Base-by-base conservation (phyloP, 257 asterid species). In the Scutellaria minor region DNA sequence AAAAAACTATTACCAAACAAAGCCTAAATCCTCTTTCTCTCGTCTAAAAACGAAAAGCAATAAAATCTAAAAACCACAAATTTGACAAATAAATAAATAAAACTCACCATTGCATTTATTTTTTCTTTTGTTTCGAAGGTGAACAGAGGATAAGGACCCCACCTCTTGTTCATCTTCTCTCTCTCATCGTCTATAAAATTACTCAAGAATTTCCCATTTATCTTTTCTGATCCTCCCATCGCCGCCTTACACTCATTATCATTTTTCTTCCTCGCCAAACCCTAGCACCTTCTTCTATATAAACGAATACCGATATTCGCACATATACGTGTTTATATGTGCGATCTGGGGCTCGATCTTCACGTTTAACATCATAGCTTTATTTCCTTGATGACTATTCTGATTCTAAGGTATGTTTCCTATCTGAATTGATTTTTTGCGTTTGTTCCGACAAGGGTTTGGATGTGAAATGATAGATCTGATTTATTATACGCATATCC, bases 171-270 rank as follows among this genome's bases (percentile, higher is more conserved):
- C 82, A 68, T 74, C 82, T 78, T 73, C 75, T 78, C 81, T 76
- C n/a, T 64, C 59, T 58, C 56, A 56, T 50, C 10, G 1, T 46
- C 6, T 41, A 40, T 47, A 55, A 62, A 51, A 72, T n/a, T 6
- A 63, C 12, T 61, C 53, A 7, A 68, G 41, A 48, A 45, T 31
- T 62, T 12, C 15, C 44, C 44, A 53, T 18, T 72, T 44, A 24
- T 24, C 27, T 24, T 24, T 50, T 40, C 67, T 20, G 42, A 71
- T 74, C 68, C 52, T 63, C 76, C 65, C 65, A 10, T 77, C 85
- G 80, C 82, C 80, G 82, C 78, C 82, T 70, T 64, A 45, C 70
- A 22, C 66, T 58, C 74, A 44, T 80, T 73, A 58, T 73, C 82
- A 45, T 58, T 24, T 24, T 75, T 70, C 52, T 46, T 72, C 46